phyloP scores from a whole-genome alignment of 1,139 yeast species.

The Candida sanyaensis region DNA sequence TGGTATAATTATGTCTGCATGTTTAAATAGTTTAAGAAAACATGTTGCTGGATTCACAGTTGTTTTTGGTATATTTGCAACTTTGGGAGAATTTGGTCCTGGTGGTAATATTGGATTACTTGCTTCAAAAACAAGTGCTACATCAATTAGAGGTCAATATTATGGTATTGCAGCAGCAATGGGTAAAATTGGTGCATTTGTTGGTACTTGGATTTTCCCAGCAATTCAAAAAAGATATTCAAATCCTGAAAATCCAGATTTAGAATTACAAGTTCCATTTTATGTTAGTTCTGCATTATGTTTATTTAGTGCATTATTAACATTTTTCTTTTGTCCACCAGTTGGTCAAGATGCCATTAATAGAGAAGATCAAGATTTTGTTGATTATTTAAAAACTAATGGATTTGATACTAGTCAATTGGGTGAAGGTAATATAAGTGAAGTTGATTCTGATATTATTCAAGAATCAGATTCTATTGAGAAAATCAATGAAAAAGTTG shows the following conservation, averaged over 20 bases:
- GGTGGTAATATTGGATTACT: slow-evolving; percentile 90
- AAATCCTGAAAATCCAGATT: slow-evolving; percentile 23
- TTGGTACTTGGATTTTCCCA: slow-evolving; percentile 88
- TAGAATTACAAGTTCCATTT: slow-evolving; percentile 75
- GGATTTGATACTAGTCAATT: slow-evolving; percentile 60
- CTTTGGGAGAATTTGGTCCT: slow-evolving; percentile 92
- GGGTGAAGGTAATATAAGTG: slow-evolving; percentile 25
- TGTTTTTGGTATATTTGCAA: slow-evolving; percentile 80
- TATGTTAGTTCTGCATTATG: slow-evolving; percentile 80
- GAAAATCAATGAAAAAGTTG: slow-evolving; percentile 1
- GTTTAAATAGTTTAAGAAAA: slow-evolving; percentile 53
- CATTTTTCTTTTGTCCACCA: slow-evolving; percentile 73
- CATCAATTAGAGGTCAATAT: slow-evolving; percentile 87
- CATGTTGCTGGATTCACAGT: slow-evolving; percentile 80
- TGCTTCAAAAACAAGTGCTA: slow-evolving; percentile 83
- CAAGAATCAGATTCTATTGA: slow-evolving; percentile 1
- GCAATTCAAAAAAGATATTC: slow-evolving; percentile 53
- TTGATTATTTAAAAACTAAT: slow-evolving; percentile 57
- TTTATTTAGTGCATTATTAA: slow-evolving; percentile 66
- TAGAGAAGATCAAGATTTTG: slow-evolving; percentile 72
- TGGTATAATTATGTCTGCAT: slow-evolving; percentile 86
- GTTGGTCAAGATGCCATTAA: slow-evolving; percentile 82
- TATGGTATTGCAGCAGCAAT: slow-evolving; percentile 90
- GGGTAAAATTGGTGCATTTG: slow-evolving; percentile 92
- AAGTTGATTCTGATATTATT: background rate